These are phyloP conservation scores for Podospora pseudopauciseta DNA, from an alignment of 495 filamentous ascomycete genomes.

Conservation along the genomic window DNA sequence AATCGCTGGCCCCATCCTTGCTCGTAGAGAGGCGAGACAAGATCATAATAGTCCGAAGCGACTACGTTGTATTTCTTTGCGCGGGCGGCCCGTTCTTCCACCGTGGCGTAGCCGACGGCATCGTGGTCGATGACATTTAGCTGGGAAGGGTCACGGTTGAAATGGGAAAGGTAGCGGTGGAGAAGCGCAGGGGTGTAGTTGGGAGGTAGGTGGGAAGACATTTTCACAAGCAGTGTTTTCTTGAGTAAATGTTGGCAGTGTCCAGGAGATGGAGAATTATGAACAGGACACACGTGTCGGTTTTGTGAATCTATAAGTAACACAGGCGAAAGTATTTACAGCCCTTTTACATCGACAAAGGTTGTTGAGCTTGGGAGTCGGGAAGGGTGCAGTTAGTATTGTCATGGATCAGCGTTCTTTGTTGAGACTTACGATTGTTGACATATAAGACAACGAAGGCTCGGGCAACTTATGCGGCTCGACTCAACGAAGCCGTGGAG, in stretches of 20 bases:
- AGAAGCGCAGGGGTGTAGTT: constrained; percentile 4
- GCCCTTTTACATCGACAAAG: neutral
- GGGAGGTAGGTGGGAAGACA: constrained; percentile 1
- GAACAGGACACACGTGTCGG: neutral
- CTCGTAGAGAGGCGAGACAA: constrained; percentile 15
- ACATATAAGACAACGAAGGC: neutral
- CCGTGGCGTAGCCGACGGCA: constrained; percentile 16
- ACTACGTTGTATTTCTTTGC: constrained; percentile 16
- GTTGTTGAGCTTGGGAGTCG: neutral
- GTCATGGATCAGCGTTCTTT: neutral
- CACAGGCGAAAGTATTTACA: neutral
- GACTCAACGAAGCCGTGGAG: neutral
- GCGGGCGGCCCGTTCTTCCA: constrained; percentile 12
- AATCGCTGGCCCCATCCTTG: constrained; percentile 22
- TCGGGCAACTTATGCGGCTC: neutral
- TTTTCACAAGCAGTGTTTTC: neutral
- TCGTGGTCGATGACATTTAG: constrained; percentile 10
- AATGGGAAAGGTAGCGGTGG: constrained; percentile 14
- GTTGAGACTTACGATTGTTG: constrained; percentile 5
- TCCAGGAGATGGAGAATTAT: neutral
- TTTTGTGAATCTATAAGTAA: neutral
- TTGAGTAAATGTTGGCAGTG: neutral
- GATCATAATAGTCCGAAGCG: constrained; percentile 19
- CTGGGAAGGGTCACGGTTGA: constrained; percentile 10
- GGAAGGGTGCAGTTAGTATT: neutral